Conservation (phyloP, 2,329 filamentous ascomycete species). For the Phialophora macrospora region DNA sequence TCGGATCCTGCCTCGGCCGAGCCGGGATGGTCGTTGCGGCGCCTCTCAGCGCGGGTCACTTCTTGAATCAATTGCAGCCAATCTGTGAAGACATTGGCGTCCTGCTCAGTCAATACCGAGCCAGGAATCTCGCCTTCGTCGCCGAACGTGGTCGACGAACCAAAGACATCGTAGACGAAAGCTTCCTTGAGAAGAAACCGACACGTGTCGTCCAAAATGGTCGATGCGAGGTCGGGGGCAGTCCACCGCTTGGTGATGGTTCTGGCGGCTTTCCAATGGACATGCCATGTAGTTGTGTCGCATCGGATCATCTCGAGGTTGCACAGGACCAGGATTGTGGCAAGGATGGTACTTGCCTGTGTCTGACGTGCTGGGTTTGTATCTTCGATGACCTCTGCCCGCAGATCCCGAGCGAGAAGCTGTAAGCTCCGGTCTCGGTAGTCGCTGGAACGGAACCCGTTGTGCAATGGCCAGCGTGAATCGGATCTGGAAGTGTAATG, state of each 20-base stretch:
- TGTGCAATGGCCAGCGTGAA: slow-evolving; percentile 8
- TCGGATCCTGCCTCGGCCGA: neutral
- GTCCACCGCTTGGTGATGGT: slow-evolving; percentile 38
- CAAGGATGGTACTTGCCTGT: slow-evolving; percentile 33
- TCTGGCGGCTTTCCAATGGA: slow-evolving; percentile 40
- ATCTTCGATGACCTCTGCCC: slow-evolving; percentile 22
- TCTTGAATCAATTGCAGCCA: slow-evolving; percentile 40
- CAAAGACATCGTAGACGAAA: slow-evolving; percentile 41
- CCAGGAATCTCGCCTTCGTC: slow-evolving; percentile 27
- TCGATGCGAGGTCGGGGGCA: slow-evolving; percentile 11
- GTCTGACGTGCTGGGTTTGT: slow-evolving; percentile 13
- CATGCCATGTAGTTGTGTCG: slow-evolving; percentile 37
- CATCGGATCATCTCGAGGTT: slow-evolving; percentile 40
- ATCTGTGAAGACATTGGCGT: slow-evolving; percentile 38
- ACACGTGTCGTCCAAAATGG: slow-evolving; percentile 26
- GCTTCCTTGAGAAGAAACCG: slow-evolving; percentile 40
- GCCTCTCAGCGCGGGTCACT: slow-evolving; percentile 38
- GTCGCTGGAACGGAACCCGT: slow-evolving; percentile 14
- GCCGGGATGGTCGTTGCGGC: slow-evolving; percentile 6
- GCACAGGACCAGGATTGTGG: slow-evolving; percentile 40
- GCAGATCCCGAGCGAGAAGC: slow-evolving; percentile 25
- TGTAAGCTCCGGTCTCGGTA: slow-evolving; percentile 28
- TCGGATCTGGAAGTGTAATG: slow-evolving; percentile 29
- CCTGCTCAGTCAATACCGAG: slow-evolving; percentile 30
- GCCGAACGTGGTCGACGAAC: slow-evolving; percentile 40